These are phyloP conservation scores for Aspergillus sparsus DNA, from an alignment of 495 filamentous ascomycete species.

Conservation along the genomic window DNA sequence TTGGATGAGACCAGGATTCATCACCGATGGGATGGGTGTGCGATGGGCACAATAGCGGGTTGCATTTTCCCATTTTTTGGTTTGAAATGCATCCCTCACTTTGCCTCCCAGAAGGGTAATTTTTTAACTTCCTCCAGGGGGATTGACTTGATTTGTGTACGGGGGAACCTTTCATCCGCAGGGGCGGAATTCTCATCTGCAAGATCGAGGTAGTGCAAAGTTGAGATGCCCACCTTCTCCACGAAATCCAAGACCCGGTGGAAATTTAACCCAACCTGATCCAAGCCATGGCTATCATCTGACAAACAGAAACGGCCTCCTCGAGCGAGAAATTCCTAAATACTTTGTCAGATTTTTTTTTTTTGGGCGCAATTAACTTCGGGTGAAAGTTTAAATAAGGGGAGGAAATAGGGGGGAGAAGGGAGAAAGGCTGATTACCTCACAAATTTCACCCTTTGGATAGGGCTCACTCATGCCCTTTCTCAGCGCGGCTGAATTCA, in stretches of 20 bases:
- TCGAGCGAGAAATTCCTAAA: conserved; percentile 57
- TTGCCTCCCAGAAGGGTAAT: conserved; percentile 27
- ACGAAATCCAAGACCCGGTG: conserved; percentile 59
- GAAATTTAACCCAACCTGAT: conserved; percentile 75
- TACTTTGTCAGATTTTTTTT: conserved; percentile 17
- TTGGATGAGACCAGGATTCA: too few species aligned
- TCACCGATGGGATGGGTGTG: too few species aligned
- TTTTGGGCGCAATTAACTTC: neutral
- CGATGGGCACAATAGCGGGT: too few species aligned
- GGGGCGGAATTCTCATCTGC: conserved; percentile 23
- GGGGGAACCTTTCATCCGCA: conserved; percentile 45
- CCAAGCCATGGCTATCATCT: conserved; percentile 86
- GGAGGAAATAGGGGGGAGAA: conserved; percentile 18
- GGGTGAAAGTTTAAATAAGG: neutral
- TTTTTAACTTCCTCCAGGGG: conserved; percentile 30
- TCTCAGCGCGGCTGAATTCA: conserved; percentile 81
- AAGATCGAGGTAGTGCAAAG: conserved; percentile 44
- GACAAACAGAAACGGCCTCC: conserved; percentile 85
- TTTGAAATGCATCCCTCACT: too few species aligned
- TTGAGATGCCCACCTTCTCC: conserved; percentile 46
- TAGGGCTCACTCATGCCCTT: conserved; percentile 93
- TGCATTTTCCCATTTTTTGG: too few species aligned
- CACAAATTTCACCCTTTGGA: conserved; percentile 74
- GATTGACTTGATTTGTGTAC: conserved; percentile 33
- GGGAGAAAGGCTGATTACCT: conserved; percentile 52